These are phyloP conservation scores for Camellia lanceoleosa DNA, from an alignment of 148 eudicot species.

Conservation along the genomic window DNA sequence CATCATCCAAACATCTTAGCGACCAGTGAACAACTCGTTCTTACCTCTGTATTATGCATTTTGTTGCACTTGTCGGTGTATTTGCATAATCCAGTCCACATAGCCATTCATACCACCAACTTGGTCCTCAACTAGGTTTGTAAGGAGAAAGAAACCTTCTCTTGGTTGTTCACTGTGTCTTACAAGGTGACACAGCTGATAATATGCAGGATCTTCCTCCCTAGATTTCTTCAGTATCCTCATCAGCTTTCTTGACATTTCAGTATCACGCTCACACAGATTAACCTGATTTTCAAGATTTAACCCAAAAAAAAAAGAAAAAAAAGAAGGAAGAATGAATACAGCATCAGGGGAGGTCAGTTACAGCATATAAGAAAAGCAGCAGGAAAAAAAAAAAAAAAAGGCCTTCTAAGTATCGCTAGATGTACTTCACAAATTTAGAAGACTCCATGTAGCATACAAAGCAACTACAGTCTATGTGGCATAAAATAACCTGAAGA, in stretches of 20 bases:
- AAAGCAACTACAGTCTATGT: too few relatives aligned
- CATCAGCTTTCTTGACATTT: conserved; percentile 75
- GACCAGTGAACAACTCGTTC: conserved; percentile 7
- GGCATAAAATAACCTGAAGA: too few relatives aligned
- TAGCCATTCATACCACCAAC: conserved; percentile 72
- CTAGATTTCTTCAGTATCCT: conserved; percentile 54
- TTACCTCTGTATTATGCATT: conserved; percentile 58
- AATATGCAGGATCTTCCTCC: conserved; percentile 63
- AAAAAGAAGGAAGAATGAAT: neutral
- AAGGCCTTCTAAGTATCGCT: neutral
- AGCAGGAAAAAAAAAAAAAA: neutral
- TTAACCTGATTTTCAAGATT: conserved; percentile 39
- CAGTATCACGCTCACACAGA: conserved; percentile 50
- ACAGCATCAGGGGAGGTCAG: neutral
- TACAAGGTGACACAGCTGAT: conserved; percentile 83
- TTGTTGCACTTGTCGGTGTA: conserved; percentile 82
- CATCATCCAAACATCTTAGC: neutral
- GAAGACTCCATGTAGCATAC: too few relatives aligned
- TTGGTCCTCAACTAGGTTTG: conserved; percentile 88
- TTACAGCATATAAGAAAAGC: neutral
- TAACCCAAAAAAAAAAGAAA: conserved; percentile 7
- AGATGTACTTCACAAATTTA: too few relatives aligned
- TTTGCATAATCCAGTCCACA: conserved; percentile 76
- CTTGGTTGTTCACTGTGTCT: conserved; percentile 97
- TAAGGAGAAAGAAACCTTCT: conserved; percentile 81